Percentiles rank a stretch among this genome's conserved stretches.
Conservation (phyloP, 208 protist genomes). For the Leishmania major region DNA sequence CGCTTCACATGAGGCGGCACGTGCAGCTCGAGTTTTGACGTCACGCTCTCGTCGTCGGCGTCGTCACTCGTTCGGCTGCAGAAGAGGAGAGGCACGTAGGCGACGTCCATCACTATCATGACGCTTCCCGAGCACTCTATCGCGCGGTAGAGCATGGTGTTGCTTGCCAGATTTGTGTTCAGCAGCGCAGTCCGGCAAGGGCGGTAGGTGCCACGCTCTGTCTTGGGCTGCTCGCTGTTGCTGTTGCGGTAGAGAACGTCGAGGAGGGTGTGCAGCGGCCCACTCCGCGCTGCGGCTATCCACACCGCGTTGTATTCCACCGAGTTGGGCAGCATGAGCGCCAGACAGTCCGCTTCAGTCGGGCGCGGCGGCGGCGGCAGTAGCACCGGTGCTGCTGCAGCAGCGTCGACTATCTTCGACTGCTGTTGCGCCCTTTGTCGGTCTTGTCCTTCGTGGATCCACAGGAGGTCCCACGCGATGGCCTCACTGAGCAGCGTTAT, state of each 20-base stretch:
- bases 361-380: background rate
- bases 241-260: slow-evolving; percentile 39
- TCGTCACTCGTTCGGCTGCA: background rate
- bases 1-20: slow-evolving; percentile 49
- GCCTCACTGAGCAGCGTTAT: slow-evolving; percentile 47
- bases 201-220: slow-evolving; percentile 31
- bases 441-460: slow-evolving; percentile 26
- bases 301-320: slow-evolving; percentile 67
- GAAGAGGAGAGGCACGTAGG: slow-evolving; percentile 55
- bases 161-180: slow-evolving; percentile 66
- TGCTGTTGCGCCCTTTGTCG: background rate
- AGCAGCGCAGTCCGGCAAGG: slow-evolving; percentile 59
- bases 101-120: slow-evolving; percentile 43
- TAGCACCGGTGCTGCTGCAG: background rate
- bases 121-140: slow-evolving; percentile 39
- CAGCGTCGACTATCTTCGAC: background rate
- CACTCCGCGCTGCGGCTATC: slow-evolving; percentile 38
- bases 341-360: slow-evolving; percentile 37
- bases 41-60: background rate
- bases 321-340: slow-evolving; percentile 61
- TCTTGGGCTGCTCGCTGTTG: slow-evolving; percentile 21
- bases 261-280: slow-evolving; percentile 51
- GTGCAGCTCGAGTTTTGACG: slow-evolving; percentile 17
- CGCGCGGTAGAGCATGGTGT: slow-evolving; percentile 53
- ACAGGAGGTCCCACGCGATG: slow-evolving; percentile 53